A percentile compares a stretch with the other conserved stretches of the same genome.
These are phyloP conservation scores for Aspergillus diversus DNA, from an alignment of 495 filamentous ascomycete species.

Conservation along the genomic window DNA sequence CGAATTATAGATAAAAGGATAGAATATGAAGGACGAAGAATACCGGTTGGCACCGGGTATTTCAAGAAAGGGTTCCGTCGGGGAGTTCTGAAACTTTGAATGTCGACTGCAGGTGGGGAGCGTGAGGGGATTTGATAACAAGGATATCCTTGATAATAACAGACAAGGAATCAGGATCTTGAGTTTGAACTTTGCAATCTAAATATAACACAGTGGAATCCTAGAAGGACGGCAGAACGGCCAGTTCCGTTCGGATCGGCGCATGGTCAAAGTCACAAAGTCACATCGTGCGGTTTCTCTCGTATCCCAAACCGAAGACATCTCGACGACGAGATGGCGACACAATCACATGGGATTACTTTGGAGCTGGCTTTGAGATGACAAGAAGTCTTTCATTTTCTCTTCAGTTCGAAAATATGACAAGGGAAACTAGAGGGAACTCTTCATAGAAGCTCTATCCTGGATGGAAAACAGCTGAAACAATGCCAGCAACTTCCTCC, in stretches of 20 bases:
- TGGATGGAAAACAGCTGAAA: no score
- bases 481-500: no score
- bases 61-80: no score
- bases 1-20: no score
- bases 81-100: no score
- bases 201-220: not conserved
- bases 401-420: not conserved
- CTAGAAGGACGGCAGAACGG: not conserved
- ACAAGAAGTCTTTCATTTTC: not conserved
- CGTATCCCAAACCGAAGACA: not conserved
- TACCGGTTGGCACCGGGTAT: no score
- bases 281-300: conserved; percentile 12
- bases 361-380: not conserved
- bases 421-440: not conserved
- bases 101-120: no score
- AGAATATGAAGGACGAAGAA: no score
- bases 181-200: not conserved
- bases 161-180: not conserved
- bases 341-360: not conserved
- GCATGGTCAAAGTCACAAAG: conserved; percentile 3
- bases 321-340: not conserved
- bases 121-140: no score
- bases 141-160: no score
- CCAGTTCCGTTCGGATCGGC: conserved; percentile 8
- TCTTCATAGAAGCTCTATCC: no score